These are phyloP conservation scores for Colletotrichum lupini DNA, from an alignment of 2,329 filamentous ascomycete genomes.

Conservation along the genomic window DNA sequence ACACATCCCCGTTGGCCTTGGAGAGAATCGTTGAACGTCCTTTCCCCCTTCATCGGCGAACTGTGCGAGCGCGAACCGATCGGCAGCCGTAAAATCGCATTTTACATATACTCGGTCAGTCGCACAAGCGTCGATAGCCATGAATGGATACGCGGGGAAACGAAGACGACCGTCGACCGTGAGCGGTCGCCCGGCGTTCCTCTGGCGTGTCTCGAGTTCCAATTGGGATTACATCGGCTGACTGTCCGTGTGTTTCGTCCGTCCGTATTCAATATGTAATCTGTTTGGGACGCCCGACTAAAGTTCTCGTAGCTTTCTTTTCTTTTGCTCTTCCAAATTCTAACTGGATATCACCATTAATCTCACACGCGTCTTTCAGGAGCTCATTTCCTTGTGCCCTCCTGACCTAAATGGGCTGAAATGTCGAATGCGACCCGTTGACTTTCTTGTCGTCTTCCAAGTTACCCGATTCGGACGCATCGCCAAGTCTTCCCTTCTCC, in stretches of 20 bases:
- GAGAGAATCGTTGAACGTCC: neutral
- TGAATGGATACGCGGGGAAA: slow-evolving; percentile 33
- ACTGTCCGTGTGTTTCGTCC: slow-evolving; percentile 6
- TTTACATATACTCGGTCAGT: neutral
- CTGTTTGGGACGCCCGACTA: slow-evolving; percentile 1
- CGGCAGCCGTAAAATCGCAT: neutral
- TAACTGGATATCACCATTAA: neutral
- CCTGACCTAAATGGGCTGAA: neutral
- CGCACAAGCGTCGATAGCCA: neutral
- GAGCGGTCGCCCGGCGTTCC: neutral
- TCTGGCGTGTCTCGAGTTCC: slow-evolving; percentile 24
- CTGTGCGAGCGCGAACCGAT: neutral
- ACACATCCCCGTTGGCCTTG: neutral
- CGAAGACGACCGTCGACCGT: neutral
- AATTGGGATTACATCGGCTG: slow-evolving; percentile 17
- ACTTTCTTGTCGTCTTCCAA: neutral
- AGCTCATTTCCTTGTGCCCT: slow-evolving; percentile 8
- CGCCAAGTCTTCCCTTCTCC: neutral
- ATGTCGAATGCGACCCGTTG: neutral
- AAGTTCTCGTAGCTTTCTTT: neutral
- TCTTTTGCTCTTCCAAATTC: neutral
- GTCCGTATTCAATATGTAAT: neutral
- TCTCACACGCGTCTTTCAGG: neutral
- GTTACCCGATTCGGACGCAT: neutral
- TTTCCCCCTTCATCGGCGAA: neutral